A percentile compares a stretch with the other conserved stretches of the same genome.
These are phyloP conservation scores for Cylindrotheca fusiformis DNA, from an alignment of 108 stramenopile species.

Conservation along the genomic window DNA sequence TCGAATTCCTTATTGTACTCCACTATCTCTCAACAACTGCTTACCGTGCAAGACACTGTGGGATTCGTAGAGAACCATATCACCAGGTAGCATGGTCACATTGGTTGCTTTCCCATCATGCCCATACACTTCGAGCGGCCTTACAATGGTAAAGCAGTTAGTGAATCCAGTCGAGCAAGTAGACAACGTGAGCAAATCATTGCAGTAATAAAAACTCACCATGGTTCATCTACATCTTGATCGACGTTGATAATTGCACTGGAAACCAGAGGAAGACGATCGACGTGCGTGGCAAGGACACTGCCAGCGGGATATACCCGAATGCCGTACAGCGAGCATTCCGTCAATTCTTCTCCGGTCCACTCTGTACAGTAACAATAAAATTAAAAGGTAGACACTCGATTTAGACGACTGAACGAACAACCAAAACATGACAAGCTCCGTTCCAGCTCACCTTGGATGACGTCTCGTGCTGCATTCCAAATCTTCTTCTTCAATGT, in stretches of 20 bases:
- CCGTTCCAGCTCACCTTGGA: conserved; percentile 31
- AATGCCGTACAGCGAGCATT: conserved; percentile 81
- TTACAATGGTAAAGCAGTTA: no score
- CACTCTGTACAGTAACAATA: conserved; percentile 55
- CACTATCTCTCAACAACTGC: no score
- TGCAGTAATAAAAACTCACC: conserved; percentile 35
- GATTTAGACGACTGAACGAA: no score
- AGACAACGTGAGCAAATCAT: no score
- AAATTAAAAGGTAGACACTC: no score
- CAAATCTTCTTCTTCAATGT: conserved; percentile 64
- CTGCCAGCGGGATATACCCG: conserved; percentile 65
- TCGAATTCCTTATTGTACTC: no score
- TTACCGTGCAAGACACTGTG: conserved; percentile 84
- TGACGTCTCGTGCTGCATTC: conserved; percentile 62
- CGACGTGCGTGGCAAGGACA: conserved; percentile 82
- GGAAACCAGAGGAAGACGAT: conserved; percentile 83
- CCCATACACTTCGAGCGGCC: conserved; percentile 84
- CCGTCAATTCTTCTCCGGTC: conserved; percentile 81
- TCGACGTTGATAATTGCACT: conserved; percentile 87
- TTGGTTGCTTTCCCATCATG: conserved; percentile 85
- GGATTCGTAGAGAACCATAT: conserved; percentile 65
- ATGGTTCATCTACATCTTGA: conserved; percentile 77
- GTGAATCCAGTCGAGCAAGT: no score
- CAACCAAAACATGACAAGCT: no score
- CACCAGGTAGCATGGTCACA: conserved; percentile 91